Conservation (phyloP, 768 basidiomycete genomes). For the Tephrocybe rancida region DNA sequence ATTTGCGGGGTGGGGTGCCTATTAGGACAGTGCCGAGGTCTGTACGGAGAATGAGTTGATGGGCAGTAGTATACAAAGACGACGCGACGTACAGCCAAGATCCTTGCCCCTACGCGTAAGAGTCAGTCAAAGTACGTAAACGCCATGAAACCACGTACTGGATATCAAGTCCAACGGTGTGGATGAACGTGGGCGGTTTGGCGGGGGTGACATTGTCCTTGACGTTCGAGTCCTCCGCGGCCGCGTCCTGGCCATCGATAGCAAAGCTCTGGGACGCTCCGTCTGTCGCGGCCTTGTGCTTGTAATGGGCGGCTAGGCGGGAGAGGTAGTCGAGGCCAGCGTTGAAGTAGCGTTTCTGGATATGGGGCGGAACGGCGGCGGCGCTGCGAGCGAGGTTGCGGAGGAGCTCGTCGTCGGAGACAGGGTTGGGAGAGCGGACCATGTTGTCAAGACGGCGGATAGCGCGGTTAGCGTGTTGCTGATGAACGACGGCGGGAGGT, state of each 20-base stretch:
- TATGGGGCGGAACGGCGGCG: conserved; percentile 30
- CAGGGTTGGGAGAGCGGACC: conserved; percentile 44
- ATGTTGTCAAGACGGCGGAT: conserved; percentile 57
- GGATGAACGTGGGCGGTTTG: conserved; percentile 16
- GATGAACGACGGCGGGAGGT: conserved; percentile 35
- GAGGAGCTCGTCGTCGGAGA: conserved; percentile 36
- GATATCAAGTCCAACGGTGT: conserved; percentile 58
- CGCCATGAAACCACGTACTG: conserved; percentile 38
- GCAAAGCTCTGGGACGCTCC: conserved; percentile 4
- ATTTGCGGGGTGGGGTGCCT: conserved; percentile 51
- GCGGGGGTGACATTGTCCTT: conserved; percentile 16
- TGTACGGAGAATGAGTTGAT: conserved; percentile 17
- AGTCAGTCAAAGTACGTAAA: background rate
- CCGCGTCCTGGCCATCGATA: conserved; percentile 7
- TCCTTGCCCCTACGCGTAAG: conserved; percentile 43
- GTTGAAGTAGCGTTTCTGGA: conserved; percentile 20
- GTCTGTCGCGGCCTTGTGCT: background rate
- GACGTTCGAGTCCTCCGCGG: conserved; percentile 25
- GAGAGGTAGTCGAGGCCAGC: conserved; percentile 5
- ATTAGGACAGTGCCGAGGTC: conserved; percentile 33
- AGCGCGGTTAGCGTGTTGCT: conserved; percentile 61
- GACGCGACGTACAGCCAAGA: conserved; percentile 41
- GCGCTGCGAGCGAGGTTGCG: conserved; percentile 42
- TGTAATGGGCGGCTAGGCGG: conserved; percentile 4
- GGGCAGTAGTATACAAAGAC: background rate